Percentiles rank a stretch among this genome's conserved stretches.
Evolutionary conservation across 2,329 filamentous ascomycete genomes (phyloP).

Genomic region (Zasmidium cellare): DNA sequence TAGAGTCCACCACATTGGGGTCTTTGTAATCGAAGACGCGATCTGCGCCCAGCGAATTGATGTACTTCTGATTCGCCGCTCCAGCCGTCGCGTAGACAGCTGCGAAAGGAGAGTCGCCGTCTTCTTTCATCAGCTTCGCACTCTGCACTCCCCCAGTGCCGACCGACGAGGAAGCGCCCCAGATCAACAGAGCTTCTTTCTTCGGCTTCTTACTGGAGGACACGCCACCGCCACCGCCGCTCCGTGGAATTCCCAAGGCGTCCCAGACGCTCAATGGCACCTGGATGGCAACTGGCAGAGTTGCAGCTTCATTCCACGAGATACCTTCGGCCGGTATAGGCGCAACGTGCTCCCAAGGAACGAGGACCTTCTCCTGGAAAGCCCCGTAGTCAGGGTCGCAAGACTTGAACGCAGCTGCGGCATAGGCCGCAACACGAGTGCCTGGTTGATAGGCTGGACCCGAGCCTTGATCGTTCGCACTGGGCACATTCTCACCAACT

Average conservation of each 20-base stretch:
- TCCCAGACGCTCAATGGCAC: background rate
- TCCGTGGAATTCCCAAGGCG: background rate
- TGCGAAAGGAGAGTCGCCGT: constrained; percentile 39
- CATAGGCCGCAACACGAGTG: background rate
- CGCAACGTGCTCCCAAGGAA: background rate
- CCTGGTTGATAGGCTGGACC: background rate
- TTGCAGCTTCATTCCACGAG: background rate
- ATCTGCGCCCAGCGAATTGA: constrained; percentile 40
- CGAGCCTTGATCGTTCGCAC: background rate
- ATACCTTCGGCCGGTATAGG: background rate
- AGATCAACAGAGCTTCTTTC: constrained; percentile 40
- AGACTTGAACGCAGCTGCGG: background rate
- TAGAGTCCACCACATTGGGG: background rate
- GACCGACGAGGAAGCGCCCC: constrained; percentile 46
- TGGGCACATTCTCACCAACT: constrained; percentile 25
- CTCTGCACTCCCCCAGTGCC: constrained; percentile 46
- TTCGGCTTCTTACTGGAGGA: background rate
- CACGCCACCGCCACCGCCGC: background rate
- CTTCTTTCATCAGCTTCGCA: constrained; percentile 21
- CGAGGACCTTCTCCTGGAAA: background rate
- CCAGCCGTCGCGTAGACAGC: constrained; percentile 43
- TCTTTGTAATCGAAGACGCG: constrained; percentile 43
- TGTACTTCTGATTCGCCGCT: constrained; percentile 38
- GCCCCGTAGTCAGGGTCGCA: background rate
- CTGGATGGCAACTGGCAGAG: background rate